Conservation (phyloP, 73 alveolate genomes). For the Paramecium octaurelia region DNA sequence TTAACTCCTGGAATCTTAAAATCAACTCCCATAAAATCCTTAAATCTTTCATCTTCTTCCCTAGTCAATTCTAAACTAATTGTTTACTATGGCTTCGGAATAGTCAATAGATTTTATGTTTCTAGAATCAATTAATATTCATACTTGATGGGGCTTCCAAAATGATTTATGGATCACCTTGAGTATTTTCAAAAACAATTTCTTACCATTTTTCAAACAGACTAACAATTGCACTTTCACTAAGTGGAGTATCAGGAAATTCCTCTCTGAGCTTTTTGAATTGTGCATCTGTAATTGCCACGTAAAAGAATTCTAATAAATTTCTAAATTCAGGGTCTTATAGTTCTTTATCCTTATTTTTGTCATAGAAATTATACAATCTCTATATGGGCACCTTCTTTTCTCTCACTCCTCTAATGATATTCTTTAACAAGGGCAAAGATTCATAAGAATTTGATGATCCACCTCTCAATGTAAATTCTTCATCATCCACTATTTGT, state of each 20-base stretch:
- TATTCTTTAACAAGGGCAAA: background rate
- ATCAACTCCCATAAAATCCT: conserved; percentile 19
- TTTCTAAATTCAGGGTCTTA: conserved; percentile 13
- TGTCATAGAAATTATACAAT: background rate
- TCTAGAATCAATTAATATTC: background rate
- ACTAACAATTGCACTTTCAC: no score
- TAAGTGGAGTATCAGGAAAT: background rate
- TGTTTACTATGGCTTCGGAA: background rate
- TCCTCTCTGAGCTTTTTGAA: background rate
- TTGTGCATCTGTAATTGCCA: background rate
- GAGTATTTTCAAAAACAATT: background rate
- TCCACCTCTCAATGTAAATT: background rate
- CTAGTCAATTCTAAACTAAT: background rate
- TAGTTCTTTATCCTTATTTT: background rate
- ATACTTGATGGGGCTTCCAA: conserved; percentile 4
- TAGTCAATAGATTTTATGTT: background rate
- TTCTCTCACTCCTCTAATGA: background rate
- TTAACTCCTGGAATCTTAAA: conserved; percentile 17
- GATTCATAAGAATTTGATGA: background rate
- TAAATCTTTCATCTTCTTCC: background rate
- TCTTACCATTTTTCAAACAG: background rate
- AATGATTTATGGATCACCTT: background rate
- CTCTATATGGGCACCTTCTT: background rate
- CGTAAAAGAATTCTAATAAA: background rate
- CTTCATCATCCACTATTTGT: background rate